Percentiles rank a stretch among this genome's conserved stretches.
Evolutionary conservation across 768 basidiomycete genomes (phyloP).

Genomic region (Scleroderma bovista): DNA sequence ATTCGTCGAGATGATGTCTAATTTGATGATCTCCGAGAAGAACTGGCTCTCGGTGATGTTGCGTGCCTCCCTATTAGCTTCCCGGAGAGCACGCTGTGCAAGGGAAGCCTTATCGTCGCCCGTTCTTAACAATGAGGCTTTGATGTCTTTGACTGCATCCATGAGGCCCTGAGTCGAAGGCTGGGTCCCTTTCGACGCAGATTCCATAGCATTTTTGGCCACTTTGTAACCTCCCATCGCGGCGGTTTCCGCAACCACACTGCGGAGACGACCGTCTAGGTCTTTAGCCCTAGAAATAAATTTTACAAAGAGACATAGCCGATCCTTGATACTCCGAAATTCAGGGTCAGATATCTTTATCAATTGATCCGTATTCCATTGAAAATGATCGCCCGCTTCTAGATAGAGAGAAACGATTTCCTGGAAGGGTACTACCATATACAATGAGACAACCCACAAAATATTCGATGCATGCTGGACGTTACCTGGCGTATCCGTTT

Average conservation of each 20-base stretch:
- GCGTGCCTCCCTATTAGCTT: neutral
- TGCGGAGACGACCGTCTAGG: neutral
- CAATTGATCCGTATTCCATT: conserved; percentile 9
- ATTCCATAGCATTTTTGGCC: neutral
- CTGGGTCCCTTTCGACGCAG: no score
- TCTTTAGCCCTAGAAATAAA: neutral
- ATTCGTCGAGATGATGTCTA: conserved; percentile 6
- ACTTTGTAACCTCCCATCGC: neutral
- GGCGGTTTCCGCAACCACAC: neutral
- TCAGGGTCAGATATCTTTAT: neutral
- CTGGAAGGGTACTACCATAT: conserved; percentile 8
- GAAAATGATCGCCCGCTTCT: conserved; percentile 3
- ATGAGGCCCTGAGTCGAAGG: no score
- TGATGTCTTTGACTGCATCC: no score
- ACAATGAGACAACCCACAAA: neutral
- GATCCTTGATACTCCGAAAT: neutral
- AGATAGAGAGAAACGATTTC: conserved; percentile 9
- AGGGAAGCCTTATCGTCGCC: neutral
- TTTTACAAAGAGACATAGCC: neutral
- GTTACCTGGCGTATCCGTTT: neutral
- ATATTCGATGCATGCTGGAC: neutral
- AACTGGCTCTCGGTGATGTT: conserved; percentile 11
- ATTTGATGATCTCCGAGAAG: conserved; percentile 5
- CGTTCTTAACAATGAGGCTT: no score
- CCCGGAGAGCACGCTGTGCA: conserved; percentile 4